phyloP scores from a whole-genome alignment of 73 alveolate genomes.

The Tetrahymena elliotti region DNA sequence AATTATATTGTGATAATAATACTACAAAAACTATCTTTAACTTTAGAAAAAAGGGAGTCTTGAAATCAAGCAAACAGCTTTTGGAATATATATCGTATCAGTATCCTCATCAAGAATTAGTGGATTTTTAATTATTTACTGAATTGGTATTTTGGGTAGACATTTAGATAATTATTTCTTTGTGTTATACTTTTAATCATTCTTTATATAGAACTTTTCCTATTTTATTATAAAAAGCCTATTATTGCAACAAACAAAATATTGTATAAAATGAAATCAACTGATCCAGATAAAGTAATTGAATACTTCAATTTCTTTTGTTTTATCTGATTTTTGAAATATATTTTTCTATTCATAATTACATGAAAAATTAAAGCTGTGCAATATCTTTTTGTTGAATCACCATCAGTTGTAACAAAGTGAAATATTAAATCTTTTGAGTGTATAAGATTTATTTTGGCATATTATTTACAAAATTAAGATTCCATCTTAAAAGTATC shows the following conservation, averaged over 20 bases:
- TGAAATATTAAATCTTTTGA: neutral
- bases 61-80: constrained; percentile 10
- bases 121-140: constrained; percentile 28
- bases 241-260: neutral
- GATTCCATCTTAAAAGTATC: neutral
- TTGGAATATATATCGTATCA: constrained; percentile 27
- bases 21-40: constrained; percentile 20
- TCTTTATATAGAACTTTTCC: constrained; percentile 34
- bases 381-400: neutral
- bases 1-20: constrained; percentile 12
- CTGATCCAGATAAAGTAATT: neutral
- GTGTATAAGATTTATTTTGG: neutral
- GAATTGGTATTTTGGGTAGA: constrained; percentile 22
- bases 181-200: constrained; percentile 6
- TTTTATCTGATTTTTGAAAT: neutral
- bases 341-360: neutral
- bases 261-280: neutral
- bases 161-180: constrained; percentile 17
- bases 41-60: constrained; percentile 7
- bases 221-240: neutral
- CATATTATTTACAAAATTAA: neutral
- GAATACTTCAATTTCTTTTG: neutral
- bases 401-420: neutral
- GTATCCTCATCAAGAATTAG: constrained; percentile 39
- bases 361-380: neutral